Conservation (phyloP, 2,329 filamentous ascomycete genomes). For the Sporothrix brasiliensis region DNA sequence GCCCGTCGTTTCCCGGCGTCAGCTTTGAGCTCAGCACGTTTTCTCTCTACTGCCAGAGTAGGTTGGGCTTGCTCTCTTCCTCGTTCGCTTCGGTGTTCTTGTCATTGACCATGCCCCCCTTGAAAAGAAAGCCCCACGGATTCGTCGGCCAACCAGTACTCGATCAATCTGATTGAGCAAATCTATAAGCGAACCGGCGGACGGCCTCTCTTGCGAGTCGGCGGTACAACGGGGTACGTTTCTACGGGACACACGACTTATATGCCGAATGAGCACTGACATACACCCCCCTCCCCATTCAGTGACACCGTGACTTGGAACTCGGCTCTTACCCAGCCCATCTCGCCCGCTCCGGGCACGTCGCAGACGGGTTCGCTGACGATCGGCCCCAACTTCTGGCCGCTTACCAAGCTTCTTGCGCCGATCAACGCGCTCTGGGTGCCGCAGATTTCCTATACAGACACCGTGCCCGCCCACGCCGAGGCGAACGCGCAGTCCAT, state of each 20-base stretch:
- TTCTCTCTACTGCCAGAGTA: slow-evolving; percentile 8
- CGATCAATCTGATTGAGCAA: slow-evolving; percentile 2
- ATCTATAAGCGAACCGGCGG: slow-evolving; percentile 18
- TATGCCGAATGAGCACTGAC: too few species aligned
- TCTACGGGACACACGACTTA: background rate
- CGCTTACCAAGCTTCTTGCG: background rate
- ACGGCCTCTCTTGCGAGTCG: background rate
- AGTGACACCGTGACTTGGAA: slow-evolving; percentile 8
- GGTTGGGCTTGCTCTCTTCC: background rate
- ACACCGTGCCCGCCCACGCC: background rate
- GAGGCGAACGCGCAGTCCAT: slow-evolving; percentile 11
- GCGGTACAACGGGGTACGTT: background rate
- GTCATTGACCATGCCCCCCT: background rate
- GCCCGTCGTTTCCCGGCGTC: slow-evolving; percentile 18
- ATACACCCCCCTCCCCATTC: background rate
- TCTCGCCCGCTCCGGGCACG: background rate
- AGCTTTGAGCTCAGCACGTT: slow-evolving; percentile 20
- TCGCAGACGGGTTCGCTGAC: background rate
- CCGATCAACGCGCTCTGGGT: background rate
- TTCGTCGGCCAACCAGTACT: slow-evolving; percentile 16
- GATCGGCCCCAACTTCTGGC: slow-evolving; percentile 1
- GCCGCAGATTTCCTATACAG: slow-evolving; percentile 5
- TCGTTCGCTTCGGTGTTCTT: background rate
- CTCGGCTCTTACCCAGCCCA: background rate
- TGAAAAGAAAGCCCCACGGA: background rate